Conservation (phyloP, 768 basidiomycete species). For the Auriscalpium microsporum region DNA sequence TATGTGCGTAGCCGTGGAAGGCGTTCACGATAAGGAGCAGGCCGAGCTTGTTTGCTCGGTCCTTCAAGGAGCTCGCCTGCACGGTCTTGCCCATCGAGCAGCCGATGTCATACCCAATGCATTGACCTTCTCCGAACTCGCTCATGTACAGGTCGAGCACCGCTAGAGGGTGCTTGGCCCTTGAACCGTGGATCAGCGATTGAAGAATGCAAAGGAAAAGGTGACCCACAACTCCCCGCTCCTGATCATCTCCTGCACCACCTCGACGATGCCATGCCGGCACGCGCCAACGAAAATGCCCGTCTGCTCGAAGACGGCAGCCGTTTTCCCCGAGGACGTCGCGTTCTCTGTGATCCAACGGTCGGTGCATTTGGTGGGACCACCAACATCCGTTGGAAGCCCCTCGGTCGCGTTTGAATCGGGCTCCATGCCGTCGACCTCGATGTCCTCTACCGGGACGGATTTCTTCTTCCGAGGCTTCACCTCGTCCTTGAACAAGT, state of each 20-base stretch:
- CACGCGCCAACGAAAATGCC: not conserved
- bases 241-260: not conserved
- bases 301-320: not conserved
- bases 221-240: not conserved
- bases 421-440: not conserved
- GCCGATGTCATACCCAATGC: slow-evolving; percentile 1
- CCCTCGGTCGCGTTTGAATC: not conserved
- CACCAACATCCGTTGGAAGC: not conserved
- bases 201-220: not conserved
- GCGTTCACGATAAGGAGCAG: not conserved
- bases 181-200: not conserved
- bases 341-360: not conserved
- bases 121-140: not conserved
- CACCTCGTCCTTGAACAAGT: not conserved
- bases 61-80: not conserved
- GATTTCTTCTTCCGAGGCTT: not conserved
- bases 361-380: not conserved
- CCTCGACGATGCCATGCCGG: not conserved
- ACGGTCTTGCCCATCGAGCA: not conserved
- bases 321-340: not conserved
- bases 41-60: not conserved
- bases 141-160: not conserved
- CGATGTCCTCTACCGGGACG: too few relatives aligned
- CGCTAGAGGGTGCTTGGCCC: not conserved
- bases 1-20: slow-evolving; percentile 1